Base-by-base conservation (phyloP, 164 flowering plant species). In the Malania oleifera region DNA sequence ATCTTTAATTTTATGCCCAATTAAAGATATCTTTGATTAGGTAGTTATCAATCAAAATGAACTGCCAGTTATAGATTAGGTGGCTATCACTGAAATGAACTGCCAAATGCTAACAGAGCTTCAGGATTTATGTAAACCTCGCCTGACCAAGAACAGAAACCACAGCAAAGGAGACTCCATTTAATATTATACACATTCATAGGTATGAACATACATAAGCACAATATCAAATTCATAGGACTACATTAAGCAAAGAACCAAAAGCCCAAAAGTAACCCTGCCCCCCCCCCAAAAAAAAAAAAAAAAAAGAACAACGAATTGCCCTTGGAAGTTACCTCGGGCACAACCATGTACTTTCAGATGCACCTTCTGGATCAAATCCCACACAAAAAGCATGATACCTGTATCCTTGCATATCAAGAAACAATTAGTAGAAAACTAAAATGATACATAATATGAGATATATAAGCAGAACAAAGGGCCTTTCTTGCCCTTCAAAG, bases 371-470 rank as follows among this genome's bases (percentile, higher is more conserved):
- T 47, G 95, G 65, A 76, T 85, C 95, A 75, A 90, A 93, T 29
- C 86, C 97, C 65, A 90, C 97, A 75, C 99, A 93, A 51, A 83
- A 82, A 38, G 99, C 97, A 81, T 93, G 99, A 60, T 86, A 93
- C 99, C 99, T 93, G 71, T 58, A 51, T 44, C 56, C 66, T 68
- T 52, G 62, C 27, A 66, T 64, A 43, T 44, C 48, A 70, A 53
- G 48, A 54, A 66, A 39, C 43, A 62, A 58, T 67, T 49, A 72
- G 43, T 0, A 27, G 15, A 67, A 27, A 41, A 43, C 25, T 15
- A 61, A 2, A 11, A 38, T 11, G 13, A 38, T 11, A 38, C 13
- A 38, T 7, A 38, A 38, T 11, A 38, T 38, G 13, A 6, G 13
- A 5, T 1, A 38, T 38, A 38, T 15, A 38, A 38, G 1, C 13